Evolutionary conservation across 148 eudicot species (phyloP), one percentile per base, ranked within the genome.

Genomic region (Rheum nobile): DNA sequence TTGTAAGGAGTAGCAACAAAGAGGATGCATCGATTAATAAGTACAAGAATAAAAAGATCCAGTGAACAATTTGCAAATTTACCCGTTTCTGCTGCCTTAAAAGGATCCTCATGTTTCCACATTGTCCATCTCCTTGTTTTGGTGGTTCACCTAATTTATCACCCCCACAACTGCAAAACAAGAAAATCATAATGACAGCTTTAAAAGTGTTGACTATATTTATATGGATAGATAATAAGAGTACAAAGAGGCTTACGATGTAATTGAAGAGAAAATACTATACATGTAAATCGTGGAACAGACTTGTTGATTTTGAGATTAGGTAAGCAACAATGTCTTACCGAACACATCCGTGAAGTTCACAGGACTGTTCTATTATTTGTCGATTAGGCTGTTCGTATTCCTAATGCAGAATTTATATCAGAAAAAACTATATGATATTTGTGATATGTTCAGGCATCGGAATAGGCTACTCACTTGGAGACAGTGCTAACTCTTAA

Each of bases 51-150:
- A 16, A 24, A 65, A 65, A 65, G 10, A 65, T 65, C 16, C 8
- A 13, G 6, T 17, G 14, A 32, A 16, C 3, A 6, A 17, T 65
- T 65, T 34, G 41, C n/a, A 65, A 54, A 22, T 34, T 46, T 88
- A 96, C 99, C 96, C 91, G 85, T 82, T 92, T 96, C 32, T 89
- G 96, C 75, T 96, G 97, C 83, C 90, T 92, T 67, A 96, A 91
- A 75, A 96, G 88, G 80, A 96, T 93, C 87, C 90, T 96, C 99
- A 96, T 96, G 80, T 96, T 96, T 84, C 96, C 84, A 71, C 99
- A 96, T 81, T 89, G 96, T 76, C 92, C 99, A 41, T 97, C 97
- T 84, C 99, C 83, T 88, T 96, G 99, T 71, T 83, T 82, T 55
- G 99, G 97, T 54, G 84, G 77, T 59, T 93, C 99, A 90, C 70